These are phyloP conservation scores for Neophaeococcomyces aloes DNA, from an alignment of 2,329 filamentous ascomycete species.

Conservation along the genomic window DNA sequence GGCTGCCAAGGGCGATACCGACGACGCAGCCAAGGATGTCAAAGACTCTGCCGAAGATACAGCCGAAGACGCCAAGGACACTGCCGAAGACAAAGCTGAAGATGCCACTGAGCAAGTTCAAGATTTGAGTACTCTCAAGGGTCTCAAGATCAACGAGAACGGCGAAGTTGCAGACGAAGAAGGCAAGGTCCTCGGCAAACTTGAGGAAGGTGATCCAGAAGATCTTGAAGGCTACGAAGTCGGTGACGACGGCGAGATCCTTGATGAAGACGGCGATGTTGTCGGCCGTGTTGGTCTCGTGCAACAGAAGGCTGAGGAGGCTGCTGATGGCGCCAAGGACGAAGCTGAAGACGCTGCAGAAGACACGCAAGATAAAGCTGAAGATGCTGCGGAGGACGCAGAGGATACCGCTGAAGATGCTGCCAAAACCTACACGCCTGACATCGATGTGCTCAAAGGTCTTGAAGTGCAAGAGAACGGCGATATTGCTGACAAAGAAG, in stretches of 20 bases:
- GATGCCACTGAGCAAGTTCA: slow-evolving; percentile 13
- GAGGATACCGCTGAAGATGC: slow-evolving; percentile 30
- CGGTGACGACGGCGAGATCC: slow-evolving; percentile 28
- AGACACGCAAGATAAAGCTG: slow-evolving; percentile 17
- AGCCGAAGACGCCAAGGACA: slow-evolving; percentile 33
- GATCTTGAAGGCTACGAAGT: slow-evolving; percentile 33
- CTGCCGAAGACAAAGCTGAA: slow-evolving; percentile 33
- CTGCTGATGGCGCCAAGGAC: slow-evolving; percentile 21
- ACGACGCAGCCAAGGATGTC: slow-evolving; percentile 29
- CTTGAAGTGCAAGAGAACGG: slow-evolving; percentile 44
- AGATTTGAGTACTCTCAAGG: slow-evolving; percentile 30
- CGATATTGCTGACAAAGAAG: slow-evolving; percentile 38
- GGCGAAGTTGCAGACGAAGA: slow-evolving; percentile 29
- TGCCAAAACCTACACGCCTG: slow-evolving; percentile 26
- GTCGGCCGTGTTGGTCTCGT: slow-evolving; percentile 30
- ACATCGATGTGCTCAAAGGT: slow-evolving; percentile 28
- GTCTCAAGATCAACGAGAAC: slow-evolving; percentile 29
- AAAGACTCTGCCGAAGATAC: slow-evolving; percentile 25
- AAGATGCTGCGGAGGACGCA: slow-evolving; percentile 22
- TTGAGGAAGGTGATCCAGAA: slow-evolving; percentile 32
- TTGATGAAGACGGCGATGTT: slow-evolving; percentile 24
- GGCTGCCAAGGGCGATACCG: slow-evolving; percentile 20
- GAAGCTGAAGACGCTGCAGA: slow-evolving; percentile 21
- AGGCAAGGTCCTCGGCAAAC: slow-evolving; percentile 29
- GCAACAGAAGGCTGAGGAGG: too few species aligned